Evolutionary conservation across 148 eudicot genomes (phyloP), one percentile per base, ranked within the genome.

Genomic region (Mesembryanthemum crystallinum): DNA sequence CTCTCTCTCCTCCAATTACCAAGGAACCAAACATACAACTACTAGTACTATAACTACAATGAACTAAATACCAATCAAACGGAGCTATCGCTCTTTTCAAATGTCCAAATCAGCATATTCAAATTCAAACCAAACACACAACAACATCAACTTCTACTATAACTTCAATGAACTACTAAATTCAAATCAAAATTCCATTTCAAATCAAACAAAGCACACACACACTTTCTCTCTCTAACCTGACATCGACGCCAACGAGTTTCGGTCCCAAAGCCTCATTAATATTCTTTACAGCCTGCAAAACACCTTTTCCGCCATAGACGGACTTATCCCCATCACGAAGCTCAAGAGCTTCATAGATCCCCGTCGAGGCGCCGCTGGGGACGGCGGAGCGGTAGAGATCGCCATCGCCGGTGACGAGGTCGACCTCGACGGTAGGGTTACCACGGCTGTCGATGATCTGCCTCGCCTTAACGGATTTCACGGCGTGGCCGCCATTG

Each of bases 351-450:
- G 98, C 97, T 83, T 94, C 97, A 69, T 94, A 94, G 78, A 94
- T 94, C 66, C 98, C 98, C 8, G 98, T 95, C 12, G 98, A 95
- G 10, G 98, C 98, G 8, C 98, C 97, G 75, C 96, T 92, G 0
- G 98, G 97, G 29, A 92, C 98, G 4, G 98, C 98, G 4, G 98
- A 95, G 33, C 97, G 86, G 82, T 85, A 87, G 4, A 94, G 85
- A 23, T 29, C 27, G 24, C 78, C 82, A 27, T 86, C 86, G 71
- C 79, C 93, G 17, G 96, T 90, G 42, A 89, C 73, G 1, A 95
- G 89, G 81, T 95, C 98, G 71, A 92, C 98, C 80, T 95, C 97
- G 8, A 95, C 92, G 67, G 98, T 95, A n/a, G 98, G 97, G 75
- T 95, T 95, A 0, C 98, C 98, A 39, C 98, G 87, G 82, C 96